Percentiles rank a stretch among this genome's conserved stretches.
Conservation (phyloP, 2,329 filamentous ascomycete genomes). For the Cladophialophora yegresii region DNA sequence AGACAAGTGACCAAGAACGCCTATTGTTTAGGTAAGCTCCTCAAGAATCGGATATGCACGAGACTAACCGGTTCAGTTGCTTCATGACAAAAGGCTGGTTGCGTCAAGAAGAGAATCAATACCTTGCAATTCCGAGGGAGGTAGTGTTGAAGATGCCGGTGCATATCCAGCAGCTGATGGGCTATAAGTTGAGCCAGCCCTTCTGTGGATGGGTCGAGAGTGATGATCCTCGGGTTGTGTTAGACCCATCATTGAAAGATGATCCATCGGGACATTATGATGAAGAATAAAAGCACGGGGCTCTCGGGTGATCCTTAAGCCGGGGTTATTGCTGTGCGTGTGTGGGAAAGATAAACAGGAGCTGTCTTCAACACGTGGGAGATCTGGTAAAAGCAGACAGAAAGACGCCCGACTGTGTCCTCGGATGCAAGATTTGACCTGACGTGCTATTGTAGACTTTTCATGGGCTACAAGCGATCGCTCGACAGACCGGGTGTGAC, state of each 20-base stretch:
- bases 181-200: conserved; percentile 36
- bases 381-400: too few species aligned
- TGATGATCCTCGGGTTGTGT: conserved; percentile 30
- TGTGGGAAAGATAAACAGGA: too few species aligned
- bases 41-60: neutral
- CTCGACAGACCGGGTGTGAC: neutral
- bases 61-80: conserved; percentile 10
- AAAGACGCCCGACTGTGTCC: neutral
- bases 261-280: conserved; percentile 26
- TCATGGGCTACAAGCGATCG: neutral
- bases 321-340: neutral
- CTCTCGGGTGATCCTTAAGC: neutral
- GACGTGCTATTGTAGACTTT: neutral
- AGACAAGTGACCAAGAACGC: conserved; percentile 35
- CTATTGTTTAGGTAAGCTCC: conserved; percentile 32
- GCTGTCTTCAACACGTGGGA: too few species aligned
- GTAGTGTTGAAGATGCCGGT: conserved; percentile 31
- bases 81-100: conserved; percentile 37
- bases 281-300: conserved; percentile 16
- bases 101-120: conserved; percentile 37
- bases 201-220: conserved; percentile 33
- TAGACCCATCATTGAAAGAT: conserved; percentile 25
- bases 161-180: conserved; percentile 35
- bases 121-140: conserved; percentile 34
- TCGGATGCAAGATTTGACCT: neutral